These are phyloP conservation scores for Aegilops bicornis DNA, from an alignment of 176 grass and related monocot species.

Conservation along the genomic window DNA sequence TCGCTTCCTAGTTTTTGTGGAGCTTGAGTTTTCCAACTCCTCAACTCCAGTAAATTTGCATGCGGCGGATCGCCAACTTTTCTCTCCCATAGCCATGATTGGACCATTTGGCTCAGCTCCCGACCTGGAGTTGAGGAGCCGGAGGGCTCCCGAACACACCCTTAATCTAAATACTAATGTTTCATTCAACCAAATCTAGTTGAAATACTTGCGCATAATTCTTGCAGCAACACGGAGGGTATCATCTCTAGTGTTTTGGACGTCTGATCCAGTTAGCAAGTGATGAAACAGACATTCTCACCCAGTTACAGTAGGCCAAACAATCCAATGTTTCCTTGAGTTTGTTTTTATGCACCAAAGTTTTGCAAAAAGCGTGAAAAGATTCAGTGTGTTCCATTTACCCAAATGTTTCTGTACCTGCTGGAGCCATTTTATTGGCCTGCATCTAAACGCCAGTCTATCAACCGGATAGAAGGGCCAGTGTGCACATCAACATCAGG, in stretches of 20 bases:
- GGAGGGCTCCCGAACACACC: no score
- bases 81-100: no score
- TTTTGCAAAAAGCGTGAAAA: background rate
- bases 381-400: background rate
- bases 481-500: background rate
- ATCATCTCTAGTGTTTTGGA: background rate
- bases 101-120: no score
- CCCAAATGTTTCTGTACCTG: background rate
- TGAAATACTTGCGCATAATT: no score
- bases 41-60: no score
- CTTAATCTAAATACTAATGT: no score
- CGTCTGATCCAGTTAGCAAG: background rate
- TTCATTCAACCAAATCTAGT: no score
- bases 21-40: no score
- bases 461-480: conserved; percentile 1
- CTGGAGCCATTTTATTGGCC: conserved; percentile 4
- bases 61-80: no score
- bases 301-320: background rate
- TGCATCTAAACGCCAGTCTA: background rate
- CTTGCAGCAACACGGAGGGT: no score
- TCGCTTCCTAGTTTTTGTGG: no score
- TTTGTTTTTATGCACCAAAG: conserved; percentile 2
- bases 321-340: background rate
- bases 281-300: background rate
- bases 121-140: no score